A percentile compares a stretch with the other conserved stretches of the same genome.
These are phyloP conservation scores for Articulospora tetracladia DNA, from an alignment of 495 filamentous ascomycete genomes.

Conservation along the genomic window DNA sequence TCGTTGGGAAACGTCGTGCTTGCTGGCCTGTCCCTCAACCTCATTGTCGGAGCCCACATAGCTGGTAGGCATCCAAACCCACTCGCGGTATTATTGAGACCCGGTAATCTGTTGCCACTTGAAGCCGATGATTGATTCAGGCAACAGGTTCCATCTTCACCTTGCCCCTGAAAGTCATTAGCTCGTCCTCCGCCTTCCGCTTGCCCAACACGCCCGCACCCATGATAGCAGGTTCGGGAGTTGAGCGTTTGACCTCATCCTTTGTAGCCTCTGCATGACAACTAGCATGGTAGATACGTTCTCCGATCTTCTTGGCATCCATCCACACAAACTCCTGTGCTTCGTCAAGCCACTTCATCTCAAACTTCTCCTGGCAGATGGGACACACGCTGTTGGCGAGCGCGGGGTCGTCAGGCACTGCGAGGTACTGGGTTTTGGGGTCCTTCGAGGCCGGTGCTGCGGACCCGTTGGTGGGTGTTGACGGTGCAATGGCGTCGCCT, in stretches of 20 bases:
- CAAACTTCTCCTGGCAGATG: conserved; percentile 93
- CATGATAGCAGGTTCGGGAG: conserved; percentile 50
- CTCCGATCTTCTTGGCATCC: conserved; percentile 77
- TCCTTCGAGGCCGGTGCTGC: conserved; percentile 32
- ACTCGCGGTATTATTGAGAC: too few species aligned
- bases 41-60: too few species aligned
- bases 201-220: conserved; percentile 56
- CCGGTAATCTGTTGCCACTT: too few species aligned
- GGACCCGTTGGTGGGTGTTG: conserved; percentile 25
- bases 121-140: background rate
- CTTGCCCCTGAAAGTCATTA: conserved; percentile 14
- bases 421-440: conserved; percentile 69
- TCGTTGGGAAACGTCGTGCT: too few species aligned
- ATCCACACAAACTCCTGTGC: conserved; percentile 97
- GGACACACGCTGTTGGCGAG: conserved; percentile 73
- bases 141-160: conserved; percentile 19
- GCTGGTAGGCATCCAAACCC: too few species aligned
- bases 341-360: conserved; percentile 83
- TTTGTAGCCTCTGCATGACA: conserved; percentile 83
- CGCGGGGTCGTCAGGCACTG: conserved; percentile 73
- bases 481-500: conserved; percentile 37
- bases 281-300: conserved; percentile 80
- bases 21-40: too few species aligned
- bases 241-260: conserved; percentile 46
- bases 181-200: conserved; percentile 59